Evolutionary conservation across 2,329 filamentous ascomycete species (phyloP).

Genomic region (Epichloe elymi): DNA sequence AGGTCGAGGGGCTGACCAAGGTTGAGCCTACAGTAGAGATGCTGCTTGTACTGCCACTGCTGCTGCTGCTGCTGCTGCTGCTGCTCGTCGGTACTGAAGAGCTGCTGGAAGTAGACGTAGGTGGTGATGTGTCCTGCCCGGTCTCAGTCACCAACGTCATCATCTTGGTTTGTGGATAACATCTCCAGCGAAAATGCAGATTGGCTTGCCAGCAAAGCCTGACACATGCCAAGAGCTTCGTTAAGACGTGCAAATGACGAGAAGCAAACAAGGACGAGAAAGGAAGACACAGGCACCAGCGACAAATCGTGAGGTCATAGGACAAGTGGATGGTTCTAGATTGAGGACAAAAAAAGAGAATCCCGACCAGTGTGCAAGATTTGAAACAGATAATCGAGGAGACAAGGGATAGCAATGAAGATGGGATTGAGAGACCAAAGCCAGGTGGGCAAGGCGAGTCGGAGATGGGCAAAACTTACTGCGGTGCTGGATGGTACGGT

Average conservation of each 20-base stretch:
- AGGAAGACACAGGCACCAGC: neutral
- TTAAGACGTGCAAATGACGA: slow-evolving; percentile 3
- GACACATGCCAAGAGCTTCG: neutral
- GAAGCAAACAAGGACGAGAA: neutral
- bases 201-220: slow-evolving; percentile 8
- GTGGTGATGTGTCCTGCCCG: slow-evolving; percentile 20
- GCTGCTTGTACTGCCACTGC: slow-evolving; percentile 12
- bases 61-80: slow-evolving; percentile 3
- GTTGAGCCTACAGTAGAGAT: slow-evolving; percentile 25
- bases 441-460: neutral
- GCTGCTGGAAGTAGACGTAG: slow-evolving; percentile 8
- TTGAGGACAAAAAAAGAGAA: too few species aligned
- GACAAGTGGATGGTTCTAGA: too few species aligned
- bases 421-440: neutral
- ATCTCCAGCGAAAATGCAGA: slow-evolving; percentile 6
- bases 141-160: slow-evolving; percentile 22
- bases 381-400: neutral
- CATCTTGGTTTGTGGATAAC: slow-evolving; percentile 13
- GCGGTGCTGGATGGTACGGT: slow-evolving; percentile 12
- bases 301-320: too few species aligned
- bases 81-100: slow-evolving; percentile 13
- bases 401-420: neutral
- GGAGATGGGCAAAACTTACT: slow-evolving; percentile 14
- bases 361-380: too few species aligned
- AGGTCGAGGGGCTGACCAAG: slow-evolving; percentile 4